A percentile compares a stretch with the other conserved stretches of the same genome.
phyloP scores from a whole-genome alignment of 129 eudicot genomes.

The Gnaphalium uliginosum region DNA sequence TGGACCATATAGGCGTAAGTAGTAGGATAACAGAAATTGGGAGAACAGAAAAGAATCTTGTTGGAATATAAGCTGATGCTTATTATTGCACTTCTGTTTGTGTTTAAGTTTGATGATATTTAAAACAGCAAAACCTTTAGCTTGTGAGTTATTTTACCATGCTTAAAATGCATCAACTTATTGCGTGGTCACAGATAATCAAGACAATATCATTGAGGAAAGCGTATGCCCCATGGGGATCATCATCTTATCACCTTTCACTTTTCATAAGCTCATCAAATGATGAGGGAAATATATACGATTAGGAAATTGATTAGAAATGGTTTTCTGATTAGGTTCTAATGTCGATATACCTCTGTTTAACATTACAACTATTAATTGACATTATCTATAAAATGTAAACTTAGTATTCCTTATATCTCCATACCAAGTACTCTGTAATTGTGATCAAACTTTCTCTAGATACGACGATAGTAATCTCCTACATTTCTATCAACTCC shows the following conservation, averaged over 20 bases:
- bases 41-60: neutral
- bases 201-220: constrained; percentile 4
- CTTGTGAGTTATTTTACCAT: neutral
- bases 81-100: neutral
- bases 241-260: neutral
- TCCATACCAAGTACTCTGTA: neutral
- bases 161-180: no score
- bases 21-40: neutral
- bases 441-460: neutral
- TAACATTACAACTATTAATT: neutral
- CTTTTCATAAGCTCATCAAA: neutral
- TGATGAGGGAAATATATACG: neutral
- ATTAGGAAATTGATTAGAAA: neutral
- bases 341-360: neutral
- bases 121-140: neutral
- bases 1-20: constrained; percentile 1
- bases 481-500: neutral
- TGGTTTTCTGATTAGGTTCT: neutral
- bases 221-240: neutral
- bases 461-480: neutral
- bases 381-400: neutral
- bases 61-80: neutral
- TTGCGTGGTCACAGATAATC: neutral
- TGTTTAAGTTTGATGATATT: neutral
- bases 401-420: neutral